Base-by-base conservation (phyloP, 2,329 filamentous ascomycete species). In the Diaporthe caulivora region DNA sequence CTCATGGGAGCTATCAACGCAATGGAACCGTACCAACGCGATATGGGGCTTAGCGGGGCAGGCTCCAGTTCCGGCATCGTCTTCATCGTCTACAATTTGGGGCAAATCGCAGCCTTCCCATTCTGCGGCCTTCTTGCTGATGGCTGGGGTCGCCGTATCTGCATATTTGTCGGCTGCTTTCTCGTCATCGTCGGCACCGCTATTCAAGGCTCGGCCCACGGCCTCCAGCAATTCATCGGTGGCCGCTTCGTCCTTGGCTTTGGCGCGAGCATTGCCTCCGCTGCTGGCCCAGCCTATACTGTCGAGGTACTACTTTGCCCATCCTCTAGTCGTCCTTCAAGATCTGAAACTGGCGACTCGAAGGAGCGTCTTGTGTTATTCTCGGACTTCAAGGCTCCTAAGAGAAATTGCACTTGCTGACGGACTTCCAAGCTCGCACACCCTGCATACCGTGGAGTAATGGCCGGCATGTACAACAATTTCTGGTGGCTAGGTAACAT, bases 201-300 rank as follows among this genome's bases (percentile, higher is more conserved):
- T 71, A 83, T 88, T 65, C 86, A 87, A 74, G 84, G 81, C n/a
- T 82, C 84, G 1, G 81, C 83, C 72, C 78, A 78, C 70, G 78
- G 62, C 71, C 79, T 77, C 73, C 80, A 80, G 13, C 84, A 86
- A 72, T 88, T 87, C 77, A 85, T 88, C 80, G 86, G 86, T 55
- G 89, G 89, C n/a, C 86, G 89, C 37, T 91, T 92, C 81, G 80
- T 92, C 26, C 86, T 92, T 3, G 90, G 90, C 70, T 91, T 92
- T 74, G 86, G 86, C 69, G 85, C 87, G 34, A 83, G 84, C 54
- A 84, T 88, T 75, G 83, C 84, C 24, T 83, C 84, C 1, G 82
- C 84, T 1, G 85, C 86, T 9, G 86, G 85, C 1, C 86, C 86
- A 8, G 84, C 84, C 71, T 87, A 87, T 76, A 84, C 86, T 24